Evolutionary conservation across 768 basidiomycete genomes (phyloP), one percentile per base, ranked within the genome.

Genomic region (Cystofilobasidium bisporidii): DNA sequence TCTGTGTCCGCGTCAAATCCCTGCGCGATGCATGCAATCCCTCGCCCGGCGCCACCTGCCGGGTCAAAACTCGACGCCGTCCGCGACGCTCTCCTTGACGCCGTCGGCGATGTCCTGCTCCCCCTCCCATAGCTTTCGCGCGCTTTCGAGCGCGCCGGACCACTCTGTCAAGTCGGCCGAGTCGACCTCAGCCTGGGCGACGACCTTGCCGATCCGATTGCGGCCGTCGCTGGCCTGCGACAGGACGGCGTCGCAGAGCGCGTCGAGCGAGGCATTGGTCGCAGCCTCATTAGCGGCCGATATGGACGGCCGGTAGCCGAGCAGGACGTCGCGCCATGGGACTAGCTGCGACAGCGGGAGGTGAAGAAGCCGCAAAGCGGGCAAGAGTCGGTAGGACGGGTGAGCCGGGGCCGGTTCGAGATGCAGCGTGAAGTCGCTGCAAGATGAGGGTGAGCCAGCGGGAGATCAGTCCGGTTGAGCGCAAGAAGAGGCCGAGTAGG

Each of bases 401-500:
- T 87, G 82, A 17, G 85, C 84, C 20, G 86, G 82, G 3, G 74
- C 72, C 15, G 86, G 84, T 2, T 79, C 78, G 14, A 79, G 78
- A 71, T 91, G 84, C 30, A 94, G 76, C 0, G 85, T 87, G 86
- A 90, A 93, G 66, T 90, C 84, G 32, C 92, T 93, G 74, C 45
- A 28, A 47, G 59, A 40, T 40, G 33, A 65, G 36, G 60, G 47
- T 55, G 48, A 68, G 18, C 38, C 18, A 53, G 64, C 32, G 55
- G 22, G 28, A 2, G 28, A 15, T 14, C 41, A 53, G 33, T n/a
- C n/a, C n/a, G n/a, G n/a, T n/a, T n/a, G n/a, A n/a, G n/a, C n/a
- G 24, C 1, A 14, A 3, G 30, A 24, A 38, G 47, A 59, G 47
- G 36, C 36, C 5, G 6, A 64, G 30, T 24, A 33, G 40, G 22